Conservation (phyloP, 1,284 basidiomycete genomes). For the Cryptococcus wingfieldii region DNA sequence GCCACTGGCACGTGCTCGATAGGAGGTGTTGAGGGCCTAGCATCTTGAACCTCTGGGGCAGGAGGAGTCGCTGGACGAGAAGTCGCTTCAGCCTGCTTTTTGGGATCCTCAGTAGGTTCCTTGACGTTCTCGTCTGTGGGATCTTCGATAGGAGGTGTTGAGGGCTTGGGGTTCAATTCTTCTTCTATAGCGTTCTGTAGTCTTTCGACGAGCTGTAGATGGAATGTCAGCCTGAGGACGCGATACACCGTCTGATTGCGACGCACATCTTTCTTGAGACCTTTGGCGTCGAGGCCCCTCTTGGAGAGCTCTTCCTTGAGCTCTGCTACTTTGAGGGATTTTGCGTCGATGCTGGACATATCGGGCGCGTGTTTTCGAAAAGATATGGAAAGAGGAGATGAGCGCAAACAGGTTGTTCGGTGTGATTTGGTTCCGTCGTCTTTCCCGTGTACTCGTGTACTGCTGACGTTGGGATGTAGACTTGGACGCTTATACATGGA, state of each 20-base stretch:
- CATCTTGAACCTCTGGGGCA: background rate
- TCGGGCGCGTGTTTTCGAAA: background rate
- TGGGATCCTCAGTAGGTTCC: background rate
- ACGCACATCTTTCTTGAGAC: slow-evolving; percentile 47
- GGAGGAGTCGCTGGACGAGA: background rate
- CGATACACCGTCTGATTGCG: background rate
- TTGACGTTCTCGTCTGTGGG: background rate
- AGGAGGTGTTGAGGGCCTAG: background rate
- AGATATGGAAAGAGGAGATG: background rate
- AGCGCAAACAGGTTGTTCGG: too few species aligned
- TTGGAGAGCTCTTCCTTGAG: slow-evolving; percentile 45
- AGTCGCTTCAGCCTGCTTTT: background rate
- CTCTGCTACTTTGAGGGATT: slow-evolving; percentile 41
- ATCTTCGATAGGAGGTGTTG: background rate
- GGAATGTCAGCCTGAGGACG: background rate
- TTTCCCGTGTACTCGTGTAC: background rate
- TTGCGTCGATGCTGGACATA: slow-evolving; percentile 13
- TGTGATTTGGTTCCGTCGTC: background rate
- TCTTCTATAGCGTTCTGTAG: slow-evolving; percentile 17
- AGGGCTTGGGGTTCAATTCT: background rate
- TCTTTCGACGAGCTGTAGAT: slow-evolving; percentile 35
- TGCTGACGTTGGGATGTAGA: too few species aligned
- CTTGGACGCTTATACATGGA: too few species aligned
- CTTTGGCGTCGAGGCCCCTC: slow-evolving; percentile 36
- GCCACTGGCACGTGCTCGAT: background rate